These are phyloP conservation scores for Trichothecium roseum DNA, from an alignment of 2,329 filamentous ascomycete genomes.

Conservation along the genomic window DNA sequence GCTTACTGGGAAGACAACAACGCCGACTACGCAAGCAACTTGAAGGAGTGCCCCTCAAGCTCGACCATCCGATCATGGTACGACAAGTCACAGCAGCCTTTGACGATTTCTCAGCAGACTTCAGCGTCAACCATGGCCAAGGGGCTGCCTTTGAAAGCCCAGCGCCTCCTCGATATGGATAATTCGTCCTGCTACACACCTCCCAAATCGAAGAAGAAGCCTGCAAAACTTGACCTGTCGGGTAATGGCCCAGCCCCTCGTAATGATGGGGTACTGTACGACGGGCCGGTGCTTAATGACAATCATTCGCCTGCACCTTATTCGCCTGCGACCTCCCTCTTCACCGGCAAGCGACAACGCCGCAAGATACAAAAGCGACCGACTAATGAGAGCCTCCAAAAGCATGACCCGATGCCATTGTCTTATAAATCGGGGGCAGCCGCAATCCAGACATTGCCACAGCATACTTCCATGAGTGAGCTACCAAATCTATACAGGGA, in stretches of 20 bases:
- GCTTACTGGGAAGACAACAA: constrained; percentile 11
- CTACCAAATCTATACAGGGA: constrained; percentile 45
- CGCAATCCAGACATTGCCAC: background rate
- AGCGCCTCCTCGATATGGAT: constrained; percentile 35
- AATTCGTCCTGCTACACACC: constrained; percentile 10
- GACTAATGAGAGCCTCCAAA: constrained; percentile 24
- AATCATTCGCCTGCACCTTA: constrained; percentile 33
- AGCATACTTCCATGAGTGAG: constrained; percentile 19
- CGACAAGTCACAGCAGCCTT: constrained; percentile 43
- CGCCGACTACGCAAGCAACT: constrained; percentile 29
- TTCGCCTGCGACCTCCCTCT: constrained; percentile 22
- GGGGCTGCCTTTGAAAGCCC: constrained; percentile 37
- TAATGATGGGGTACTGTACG: constrained; percentile 19
- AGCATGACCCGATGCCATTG: background rate
- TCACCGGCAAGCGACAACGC: constrained; percentile 11
- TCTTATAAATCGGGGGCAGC: background rate
- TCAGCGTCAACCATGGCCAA: constrained; percentile 49
- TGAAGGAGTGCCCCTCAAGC: constrained; percentile 38
- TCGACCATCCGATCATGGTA: constrained; percentile 49
- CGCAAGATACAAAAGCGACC: constrained; percentile 21
- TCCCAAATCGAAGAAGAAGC: constrained; percentile 27
- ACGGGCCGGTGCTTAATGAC: constrained; percentile 20
- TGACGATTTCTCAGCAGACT: constrained; percentile 49
- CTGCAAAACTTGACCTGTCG: constrained; percentile 39
- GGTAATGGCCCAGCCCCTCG: constrained; percentile 24